phyloP scores from a whole-genome alignment of 305 asterid species.

The Nicotiana rustica region DNA sequence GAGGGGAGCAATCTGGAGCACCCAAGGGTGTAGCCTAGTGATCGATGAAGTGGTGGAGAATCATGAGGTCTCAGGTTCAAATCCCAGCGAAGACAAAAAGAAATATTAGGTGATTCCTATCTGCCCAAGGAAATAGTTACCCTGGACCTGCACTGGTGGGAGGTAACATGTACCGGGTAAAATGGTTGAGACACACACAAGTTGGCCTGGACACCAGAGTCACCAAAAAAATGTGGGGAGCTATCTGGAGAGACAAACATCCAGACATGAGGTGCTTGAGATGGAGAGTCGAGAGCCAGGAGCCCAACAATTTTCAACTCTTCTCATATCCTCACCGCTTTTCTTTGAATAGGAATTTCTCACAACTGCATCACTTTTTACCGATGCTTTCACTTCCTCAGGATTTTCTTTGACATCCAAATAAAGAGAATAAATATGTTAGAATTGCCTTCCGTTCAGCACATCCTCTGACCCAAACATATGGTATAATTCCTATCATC shows the following conservation, averaged over 20 bases:
- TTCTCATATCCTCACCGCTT: constrained; percentile 9
- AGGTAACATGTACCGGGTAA: no score
- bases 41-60: no score
- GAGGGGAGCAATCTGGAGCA: not conserved
- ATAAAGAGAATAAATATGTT: constrained; percentile 2
- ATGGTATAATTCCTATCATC: constrained; percentile 4
- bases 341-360: constrained; percentile 5
- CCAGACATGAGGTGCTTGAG: constrained; percentile 7
- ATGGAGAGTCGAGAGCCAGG: constrained; percentile 21
- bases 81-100: no score
- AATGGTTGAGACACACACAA: no score
- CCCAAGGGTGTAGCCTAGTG: no score
- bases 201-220: no score
- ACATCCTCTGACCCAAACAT: not conserved
- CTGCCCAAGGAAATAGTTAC: no score
- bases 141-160: no score
- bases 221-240: not conserved
- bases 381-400: constrained; percentile 1
- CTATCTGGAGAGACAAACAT: not conserved
- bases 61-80: no score
- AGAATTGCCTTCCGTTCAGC: not conserved
- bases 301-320: constrained; percentile 12
- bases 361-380: constrained; percentile 21
- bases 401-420: constrained; percentile 13
- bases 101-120: no score